These are phyloP conservation scores for Crithidia thermophila DNA, from an alignment of 208 protist genomes.

Conservation along the genomic window DNA sequence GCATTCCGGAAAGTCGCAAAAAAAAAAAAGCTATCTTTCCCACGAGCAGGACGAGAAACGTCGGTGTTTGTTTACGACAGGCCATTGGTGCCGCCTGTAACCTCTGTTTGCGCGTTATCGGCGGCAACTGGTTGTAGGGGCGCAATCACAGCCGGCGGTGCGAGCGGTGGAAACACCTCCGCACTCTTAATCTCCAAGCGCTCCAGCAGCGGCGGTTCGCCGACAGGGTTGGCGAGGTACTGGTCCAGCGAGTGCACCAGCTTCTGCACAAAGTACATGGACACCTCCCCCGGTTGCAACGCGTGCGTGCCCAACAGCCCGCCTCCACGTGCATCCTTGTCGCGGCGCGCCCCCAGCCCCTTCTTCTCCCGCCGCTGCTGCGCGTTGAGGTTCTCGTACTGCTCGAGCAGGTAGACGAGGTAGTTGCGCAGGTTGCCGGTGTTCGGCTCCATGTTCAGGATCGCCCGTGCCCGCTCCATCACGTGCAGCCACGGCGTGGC, in stretches of 20 bases:
- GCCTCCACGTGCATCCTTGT: neutral
- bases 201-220: conserved; percentile 3
- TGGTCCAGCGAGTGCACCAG: conserved; percentile 12
- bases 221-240: conserved; percentile 10
- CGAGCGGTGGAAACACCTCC: neutral
- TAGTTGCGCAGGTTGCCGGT: conserved; percentile 25
- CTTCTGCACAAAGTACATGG: conserved; percentile 1
- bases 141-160: neutral
- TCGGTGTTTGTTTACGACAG: neutral
- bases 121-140: too few relatives aligned
- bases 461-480: conserved; percentile 2
- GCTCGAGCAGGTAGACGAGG: conserved; percentile 20
- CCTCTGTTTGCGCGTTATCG: neutral
- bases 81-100: neutral
- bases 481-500: conserved; percentile 23
- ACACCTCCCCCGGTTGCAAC: neutral
- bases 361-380: conserved; percentile 10
- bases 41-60: too few relatives aligned
- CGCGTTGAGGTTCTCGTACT: conserved; percentile 11
- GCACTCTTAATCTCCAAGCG: conserved; percentile 10
- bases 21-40: conserved; percentile 3
- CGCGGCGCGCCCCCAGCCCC: neutral
- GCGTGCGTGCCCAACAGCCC: neutral
- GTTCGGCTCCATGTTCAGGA: conserved; percentile 18
- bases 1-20: too few relatives aligned